Evolutionary conservation across 2,329 filamentous ascomycete species (phyloP).

Genomic region (Monilinia polystroma): DNA sequence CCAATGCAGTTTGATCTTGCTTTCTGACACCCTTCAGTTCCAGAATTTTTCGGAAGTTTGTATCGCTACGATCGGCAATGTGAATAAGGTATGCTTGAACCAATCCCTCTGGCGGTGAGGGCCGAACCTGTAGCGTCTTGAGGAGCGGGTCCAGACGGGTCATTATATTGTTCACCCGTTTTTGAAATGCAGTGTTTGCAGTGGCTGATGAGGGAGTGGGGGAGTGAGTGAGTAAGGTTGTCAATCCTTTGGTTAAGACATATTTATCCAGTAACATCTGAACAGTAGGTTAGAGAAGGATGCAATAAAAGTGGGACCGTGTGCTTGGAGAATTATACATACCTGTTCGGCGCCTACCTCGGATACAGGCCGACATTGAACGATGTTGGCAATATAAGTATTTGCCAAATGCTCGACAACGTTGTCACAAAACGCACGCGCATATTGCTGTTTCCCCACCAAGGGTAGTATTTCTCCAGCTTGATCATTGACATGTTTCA

Average conservation of each 20-base stretch:
- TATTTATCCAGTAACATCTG: conserved; percentile 97
- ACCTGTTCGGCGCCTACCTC: conserved; percentile 93
- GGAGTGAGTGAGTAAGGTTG: conserved; percentile 64
- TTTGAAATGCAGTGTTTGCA: conserved; percentile 63
- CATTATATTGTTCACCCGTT: conserved; percentile 82
- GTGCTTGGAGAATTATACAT: conserved; percentile 32
- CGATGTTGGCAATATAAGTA: conserved; percentile 78
- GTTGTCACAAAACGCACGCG: conserved; percentile 91
- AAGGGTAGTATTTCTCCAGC: conserved; percentile 73
- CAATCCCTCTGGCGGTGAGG: conserved; percentile 86
- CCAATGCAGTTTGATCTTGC: conserved; percentile 74
- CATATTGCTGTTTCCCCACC: conserved; percentile 88
- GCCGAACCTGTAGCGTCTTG: conserved; percentile 93
- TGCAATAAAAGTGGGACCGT: not conserved
- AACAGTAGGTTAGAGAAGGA: conserved; percentile 32
- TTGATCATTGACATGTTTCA: conserved; percentile 69
- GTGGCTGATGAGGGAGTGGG: conserved; percentile 31
- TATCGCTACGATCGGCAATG: conserved; percentile 87
- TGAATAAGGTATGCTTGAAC: conserved; percentile 98
- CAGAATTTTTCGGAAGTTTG: conserved; percentile 93
- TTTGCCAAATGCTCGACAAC: conserved; percentile 84
- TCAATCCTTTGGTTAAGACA: conserved; percentile 76
- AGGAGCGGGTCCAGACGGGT: conserved; percentile 86
- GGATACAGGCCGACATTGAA: conserved; percentile 85
- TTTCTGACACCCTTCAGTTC: conserved; percentile 92